Evolutionary conservation across 2,329 filamentous ascomycete genomes (phyloP), one percentile per base, ranked within the genome.

Genomic region (Aspergillus fumigatus): DNA sequence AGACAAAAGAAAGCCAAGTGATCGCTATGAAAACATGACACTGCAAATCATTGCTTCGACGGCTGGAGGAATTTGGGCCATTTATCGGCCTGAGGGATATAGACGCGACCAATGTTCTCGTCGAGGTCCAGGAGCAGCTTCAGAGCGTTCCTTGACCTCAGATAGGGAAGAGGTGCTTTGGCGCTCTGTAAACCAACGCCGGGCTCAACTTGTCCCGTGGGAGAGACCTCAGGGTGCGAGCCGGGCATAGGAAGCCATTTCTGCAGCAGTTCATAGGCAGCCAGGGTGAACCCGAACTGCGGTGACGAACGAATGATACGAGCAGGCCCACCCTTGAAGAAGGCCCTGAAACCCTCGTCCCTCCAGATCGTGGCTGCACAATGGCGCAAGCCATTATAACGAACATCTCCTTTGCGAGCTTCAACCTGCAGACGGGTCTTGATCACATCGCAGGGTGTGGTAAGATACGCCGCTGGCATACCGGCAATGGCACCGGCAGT

Each of bases 401-500:
- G 82, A 3, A 87, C 88, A 68, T 99, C 93, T 61, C 94, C 94
- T 81, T 97, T 97, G 63, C 94, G 89, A 23, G 93, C 92, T 76
- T 99, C 94, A 57, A 99, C 94, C 75, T 99, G 94, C 58, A 99
- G 83, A 73, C 94, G 89, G 3, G 94, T 99, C 83, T 99, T 99
- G 87, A 99, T 97, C 60, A 99, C 94, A 71, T 99, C 94, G 79
- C 90, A 97, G 0, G 94, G 94, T 1, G 94, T 99, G 25, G 94
- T 99, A 60, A 99, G 82, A 79, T 99, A 99, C 7, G 90, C 90
- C 4, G 90, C 90, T 5, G 90, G 90, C 89, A 94, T 94, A 77
- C 90, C 90, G 32, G 90, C 90, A 62, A 99, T 97, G 58, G 94
- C 94, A 79, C 94, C 94, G 7, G 94, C 92, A 21, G 90, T 94